Conservation (phyloP, 768 basidiomycete genomes). For the Dioszegia hungarica region DNA sequence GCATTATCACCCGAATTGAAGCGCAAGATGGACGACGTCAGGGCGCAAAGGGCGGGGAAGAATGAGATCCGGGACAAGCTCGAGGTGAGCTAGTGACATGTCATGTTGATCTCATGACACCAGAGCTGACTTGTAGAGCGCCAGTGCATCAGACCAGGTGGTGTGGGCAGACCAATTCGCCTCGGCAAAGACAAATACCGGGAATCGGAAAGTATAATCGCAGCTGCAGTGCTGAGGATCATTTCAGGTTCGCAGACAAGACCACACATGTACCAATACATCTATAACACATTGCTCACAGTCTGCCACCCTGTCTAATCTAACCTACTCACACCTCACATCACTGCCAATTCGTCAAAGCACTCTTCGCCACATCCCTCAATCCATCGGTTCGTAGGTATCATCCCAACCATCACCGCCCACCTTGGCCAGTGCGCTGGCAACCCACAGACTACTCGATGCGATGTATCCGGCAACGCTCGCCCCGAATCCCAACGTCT, state of each 20-base stretch:
- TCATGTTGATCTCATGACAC: background rate
- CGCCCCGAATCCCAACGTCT: too few relatives aligned
- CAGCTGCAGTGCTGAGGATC: background rate
- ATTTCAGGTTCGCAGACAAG: background rate
- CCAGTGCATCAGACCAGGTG: conserved; percentile 27
- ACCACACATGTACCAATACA: background rate
- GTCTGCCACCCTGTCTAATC: too few relatives aligned
- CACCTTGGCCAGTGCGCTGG: too few relatives aligned
- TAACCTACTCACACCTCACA: too few relatives aligned
- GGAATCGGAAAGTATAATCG: background rate
- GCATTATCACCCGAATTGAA: conserved; percentile 45
- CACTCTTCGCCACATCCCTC: too few relatives aligned
- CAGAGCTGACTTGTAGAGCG: conserved; percentile 10
- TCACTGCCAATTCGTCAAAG: too few relatives aligned
- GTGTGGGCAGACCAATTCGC: conserved; percentile 37
- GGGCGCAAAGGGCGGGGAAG: conserved; percentile 33
- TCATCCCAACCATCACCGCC: too few relatives aligned
- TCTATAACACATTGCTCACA: too few relatives aligned
- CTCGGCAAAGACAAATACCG: conserved; percentile 6
- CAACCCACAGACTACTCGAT: too few relatives aligned
- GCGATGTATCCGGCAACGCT: too few relatives aligned
- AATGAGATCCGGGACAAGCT: conserved; percentile 1
- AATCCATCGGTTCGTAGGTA: too few relatives aligned
- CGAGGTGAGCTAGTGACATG: background rate
- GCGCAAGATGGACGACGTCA: conserved; percentile 39